Conservation (phyloP, 495 filamentous ascomycete species). For the Daldinia caldariorum region DNA sequence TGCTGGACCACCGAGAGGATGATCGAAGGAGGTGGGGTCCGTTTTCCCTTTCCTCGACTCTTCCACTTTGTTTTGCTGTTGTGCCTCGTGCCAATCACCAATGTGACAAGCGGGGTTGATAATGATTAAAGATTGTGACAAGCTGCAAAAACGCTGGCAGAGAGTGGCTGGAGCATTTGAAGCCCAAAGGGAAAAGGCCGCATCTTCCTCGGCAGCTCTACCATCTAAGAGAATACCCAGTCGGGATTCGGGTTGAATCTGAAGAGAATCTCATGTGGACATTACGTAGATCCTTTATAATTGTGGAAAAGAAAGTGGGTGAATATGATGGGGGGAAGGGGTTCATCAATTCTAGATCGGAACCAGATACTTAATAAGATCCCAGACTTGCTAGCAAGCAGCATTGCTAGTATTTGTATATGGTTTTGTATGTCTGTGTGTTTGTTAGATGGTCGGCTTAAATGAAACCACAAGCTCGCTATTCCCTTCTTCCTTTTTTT, state of each 20-base stretch:
- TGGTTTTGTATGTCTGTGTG: neutral
- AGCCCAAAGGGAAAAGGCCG: constrained; percentile 31
- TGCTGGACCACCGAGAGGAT: constrained; percentile 36
- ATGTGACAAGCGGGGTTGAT: constrained; percentile 30
- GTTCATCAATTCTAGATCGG: constrained; percentile 40
- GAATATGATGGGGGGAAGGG: constrained; percentile 16
- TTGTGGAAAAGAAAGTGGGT: constrained; percentile 21
- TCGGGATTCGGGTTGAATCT: constrained; percentile 25
- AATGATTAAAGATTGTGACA: constrained; percentile 29
- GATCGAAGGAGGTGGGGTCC: constrained; percentile 39
- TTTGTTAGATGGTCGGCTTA: constrained; percentile 1
- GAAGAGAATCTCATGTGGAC: constrained; percentile 31
- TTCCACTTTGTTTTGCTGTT: constrained; percentile 30
- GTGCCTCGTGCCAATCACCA: constrained; percentile 33
- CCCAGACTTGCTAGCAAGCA: constrained; percentile 28
- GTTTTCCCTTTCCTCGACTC: constrained; percentile 22
- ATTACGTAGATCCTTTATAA: constrained; percentile 43
- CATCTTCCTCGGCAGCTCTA: constrained; percentile 18
- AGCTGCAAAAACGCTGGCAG: constrained; percentile 22
- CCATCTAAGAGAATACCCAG: constrained; percentile 14
- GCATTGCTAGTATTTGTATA: constrained; percentile 11
- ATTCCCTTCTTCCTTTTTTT: constrained; percentile 10
- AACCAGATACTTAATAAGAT: constrained; percentile 37
- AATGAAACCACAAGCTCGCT: constrained; percentile 15
- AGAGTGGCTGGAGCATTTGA: constrained; percentile 19